Evolutionary conservation across 2,329 filamentous ascomycete species (phyloP).

Genomic region (Torrubiella hemipterigena): DNA sequence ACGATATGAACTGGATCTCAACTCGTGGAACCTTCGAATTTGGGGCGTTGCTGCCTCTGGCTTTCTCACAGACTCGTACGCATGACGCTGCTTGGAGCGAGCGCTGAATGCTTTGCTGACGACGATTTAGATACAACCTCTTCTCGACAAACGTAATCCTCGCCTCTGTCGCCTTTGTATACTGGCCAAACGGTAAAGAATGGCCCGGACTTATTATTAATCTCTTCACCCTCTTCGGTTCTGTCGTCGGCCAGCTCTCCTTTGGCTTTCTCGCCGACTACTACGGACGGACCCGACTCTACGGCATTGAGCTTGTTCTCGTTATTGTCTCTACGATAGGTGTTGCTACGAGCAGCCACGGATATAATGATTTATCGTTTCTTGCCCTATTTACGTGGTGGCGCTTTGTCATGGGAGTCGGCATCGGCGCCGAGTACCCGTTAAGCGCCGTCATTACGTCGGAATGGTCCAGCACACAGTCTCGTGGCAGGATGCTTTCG

Average conservation of each 20-base stretch:
- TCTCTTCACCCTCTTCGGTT: slow-evolving; percentile 38
- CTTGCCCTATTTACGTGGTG: slow-evolving; percentile 39
- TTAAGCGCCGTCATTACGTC: slow-evolving; percentile 55
- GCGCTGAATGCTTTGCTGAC: slow-evolving; percentile 1
- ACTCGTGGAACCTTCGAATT: slow-evolving; percentile 41
- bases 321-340: slow-evolving; percentile 46
- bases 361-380: slow-evolving; percentile 36
- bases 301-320: slow-evolving; percentile 43
- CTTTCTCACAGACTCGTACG: slow-evolving; percentile 39
- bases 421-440: slow-evolving; percentile 57
- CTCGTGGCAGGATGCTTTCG: slow-evolving; percentile 56
- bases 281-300: slow-evolving; percentile 41
- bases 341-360: slow-evolving; percentile 38
- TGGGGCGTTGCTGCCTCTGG: slow-evolving; percentile 44
- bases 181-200: slow-evolving; percentile 32
- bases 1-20: slow-evolving; percentile 40
- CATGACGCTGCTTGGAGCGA: slow-evolving; percentile 11
- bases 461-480: slow-evolving; percentile 50
- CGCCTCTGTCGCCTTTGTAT: slow-evolving; percentile 39
- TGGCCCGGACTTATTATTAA: slow-evolving; percentile 38
- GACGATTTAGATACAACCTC: slow-evolving; percentile 34
- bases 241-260: slow-evolving; percentile 36
- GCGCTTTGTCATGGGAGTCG: slow-evolving; percentile 42
- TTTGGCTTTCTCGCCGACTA: slow-evolving; percentile 43
- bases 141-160: slow-evolving; percentile 43